These are phyloP conservation scores for Leccinum glutinopallens DNA, from an alignment of 1,284 basidiomycete species.

Conservation along the genomic window DNA sequence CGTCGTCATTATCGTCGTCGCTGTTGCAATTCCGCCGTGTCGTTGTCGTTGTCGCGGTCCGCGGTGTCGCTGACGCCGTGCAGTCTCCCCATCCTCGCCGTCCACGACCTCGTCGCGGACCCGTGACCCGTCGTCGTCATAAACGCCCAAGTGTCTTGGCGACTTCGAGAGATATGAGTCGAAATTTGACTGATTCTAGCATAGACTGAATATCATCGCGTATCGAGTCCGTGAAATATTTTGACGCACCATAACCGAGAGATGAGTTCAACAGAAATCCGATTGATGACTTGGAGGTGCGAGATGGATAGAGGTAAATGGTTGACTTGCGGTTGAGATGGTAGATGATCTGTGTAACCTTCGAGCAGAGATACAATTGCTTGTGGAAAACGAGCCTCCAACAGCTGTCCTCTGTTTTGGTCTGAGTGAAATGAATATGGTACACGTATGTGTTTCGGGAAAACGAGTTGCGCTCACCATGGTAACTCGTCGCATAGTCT, in stretches of 20 bases:
- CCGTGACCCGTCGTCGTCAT: constrained; percentile 19
- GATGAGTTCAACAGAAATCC: constrained; percentile 82
- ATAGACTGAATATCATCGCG: constrained; percentile 7
- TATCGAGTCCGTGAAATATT: constrained; percentile 1
- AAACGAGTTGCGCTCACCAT: constrained; percentile 48
- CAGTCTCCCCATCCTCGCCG: too few species aligned
- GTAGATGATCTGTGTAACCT: constrained; percentile 62
- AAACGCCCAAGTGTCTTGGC: constrained; percentile 69
- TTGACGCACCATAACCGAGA: constrained; percentile 67
- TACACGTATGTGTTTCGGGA: background rate
- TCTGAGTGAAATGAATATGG: constrained; percentile 36
- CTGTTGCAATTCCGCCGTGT: too few species aligned
- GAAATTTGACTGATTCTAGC: constrained; percentile 69
- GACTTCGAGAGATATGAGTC: constrained; percentile 66
- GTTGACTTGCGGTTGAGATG: constrained; percentile 38
- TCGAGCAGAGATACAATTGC: constrained; percentile 66
- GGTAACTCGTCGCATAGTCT: constrained; percentile 35
- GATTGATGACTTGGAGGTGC: constrained; percentile 75
- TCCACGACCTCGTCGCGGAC: too few species aligned
- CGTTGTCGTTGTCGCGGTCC: too few species aligned
- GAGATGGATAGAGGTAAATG: constrained; percentile 50
- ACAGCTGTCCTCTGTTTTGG: constrained; percentile 67
- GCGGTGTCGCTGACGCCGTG: too few species aligned
- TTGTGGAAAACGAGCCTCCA: constrained; percentile 71
- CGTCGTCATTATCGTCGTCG: too few species aligned